Conservation (phyloP, 345 rosid genomes). For the Arabidopsis thaliana region TAIR10.1 NC_003070.9:5998501-5999000, state of each 20-base stretch:
- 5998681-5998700: slow-evolving; percentile 42
- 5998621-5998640: slow-evolving; percentile 35
- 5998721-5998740: slow-evolving; percentile 30
- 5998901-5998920: slow-evolving; percentile 26
- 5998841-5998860: slow-evolving; percentile 18
- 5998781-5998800: slow-evolving; percentile 19
- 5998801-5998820: slow-evolving; percentile 46
- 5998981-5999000: slow-evolving; percentile 12
- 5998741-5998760: slow-evolving; percentile 19
- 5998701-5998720: slow-evolving; percentile 48
- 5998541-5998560: background rate
- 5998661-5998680: slow-evolving; percentile 29
- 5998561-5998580: slow-evolving; percentile 16
- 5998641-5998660: slow-evolving; percentile 32
- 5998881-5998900: slow-evolving; percentile 19
- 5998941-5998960: slow-evolving; percentile 11
- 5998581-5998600: background rate
- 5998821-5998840: slow-evolving; percentile 26
- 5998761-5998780: slow-evolving; percentile 41
- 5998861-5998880: slow-evolving; percentile 36
- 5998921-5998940: background rate
- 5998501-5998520: too few species aligned
- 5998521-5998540: background rate
- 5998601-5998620: slow-evolving; percentile 31
- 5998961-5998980: slow-evolving; percentile 24